These are phyloP conservation scores for Gracilaria domingensis DNA, from an alignment of 23 red algal species.

Conservation along the genomic window DNA sequence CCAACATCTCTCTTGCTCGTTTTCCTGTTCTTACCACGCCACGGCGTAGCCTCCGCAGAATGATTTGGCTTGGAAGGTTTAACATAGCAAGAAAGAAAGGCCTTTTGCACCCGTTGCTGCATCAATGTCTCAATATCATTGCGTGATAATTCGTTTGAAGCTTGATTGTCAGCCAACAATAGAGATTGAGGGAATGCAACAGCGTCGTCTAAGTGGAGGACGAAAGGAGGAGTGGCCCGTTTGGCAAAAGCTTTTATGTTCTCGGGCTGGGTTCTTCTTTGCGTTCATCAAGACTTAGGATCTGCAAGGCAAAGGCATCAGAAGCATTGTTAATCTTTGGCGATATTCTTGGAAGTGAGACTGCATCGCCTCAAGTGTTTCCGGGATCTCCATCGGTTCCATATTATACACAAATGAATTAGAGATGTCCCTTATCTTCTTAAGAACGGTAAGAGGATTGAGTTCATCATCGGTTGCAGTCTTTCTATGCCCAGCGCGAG, in stretches of 20 bases:
- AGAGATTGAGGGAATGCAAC: no score
- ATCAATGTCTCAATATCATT: slow-evolving; percentile 29
- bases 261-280: slow-evolving; percentile 3
- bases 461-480: neutral
- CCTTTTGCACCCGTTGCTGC: slow-evolving; percentile 6
- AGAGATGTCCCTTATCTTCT: neutral
- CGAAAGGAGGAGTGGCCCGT: neutral
- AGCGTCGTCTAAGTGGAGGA: no score
- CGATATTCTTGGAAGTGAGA: neutral
- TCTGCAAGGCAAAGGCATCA: neutral
- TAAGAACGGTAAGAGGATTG: neutral
- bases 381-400: neutral
- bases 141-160: neutral
- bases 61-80: neutral
- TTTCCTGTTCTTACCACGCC: neutral
- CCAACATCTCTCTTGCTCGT: neutral
- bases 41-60: neutral
- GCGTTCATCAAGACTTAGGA: neutral
- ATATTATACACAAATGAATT: neutral
- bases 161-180: neutral
- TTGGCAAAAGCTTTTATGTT: slow-evolving; percentile 2
- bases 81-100: neutral
- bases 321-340: neutral
- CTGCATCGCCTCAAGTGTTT: neutral
- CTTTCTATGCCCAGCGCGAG: neutral